phyloP scores from a whole-genome alignment of 2,329 filamentous ascomycete genomes.

The Fusarium nelsonii region DNA sequence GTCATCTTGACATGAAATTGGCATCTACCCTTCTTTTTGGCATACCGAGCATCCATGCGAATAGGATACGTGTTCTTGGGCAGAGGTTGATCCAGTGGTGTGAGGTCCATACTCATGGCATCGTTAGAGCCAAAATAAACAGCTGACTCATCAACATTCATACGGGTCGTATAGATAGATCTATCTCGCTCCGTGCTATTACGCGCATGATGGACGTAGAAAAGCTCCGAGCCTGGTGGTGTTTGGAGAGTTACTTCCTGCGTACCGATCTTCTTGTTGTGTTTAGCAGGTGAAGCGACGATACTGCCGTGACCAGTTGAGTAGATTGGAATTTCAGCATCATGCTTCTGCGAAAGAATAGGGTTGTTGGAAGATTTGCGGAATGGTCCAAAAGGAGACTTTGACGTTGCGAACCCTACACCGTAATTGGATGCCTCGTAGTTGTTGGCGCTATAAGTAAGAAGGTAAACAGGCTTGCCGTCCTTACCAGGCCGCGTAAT shows the following conservation, averaged over 20 bases:
- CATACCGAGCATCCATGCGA: slow-evolving; percentile 35
- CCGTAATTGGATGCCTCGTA: slow-evolving; percentile 55
- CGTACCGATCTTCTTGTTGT: slow-evolving; percentile 40
- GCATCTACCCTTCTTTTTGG: neutral
- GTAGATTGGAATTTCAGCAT: slow-evolving; percentile 49
- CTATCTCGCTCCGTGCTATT: slow-evolving; percentile 48
- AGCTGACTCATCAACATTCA: slow-evolving; percentile 44
- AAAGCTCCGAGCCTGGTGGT: slow-evolving; percentile 50
- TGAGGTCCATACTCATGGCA: slow-evolving; percentile 50
- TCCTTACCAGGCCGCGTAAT: slow-evolving; percentile 42
- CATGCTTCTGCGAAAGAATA: slow-evolving; percentile 49
- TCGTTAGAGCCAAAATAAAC: slow-evolving; percentile 47
- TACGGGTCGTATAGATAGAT: slow-evolving; percentile 52
- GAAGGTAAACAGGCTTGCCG: slow-evolving; percentile 48
- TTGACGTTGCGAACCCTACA: slow-evolving; percentile 52
- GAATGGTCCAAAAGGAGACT: slow-evolving; percentile 52
- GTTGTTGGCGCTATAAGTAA: slow-evolving; percentile 50
- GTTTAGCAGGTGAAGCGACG: slow-evolving; percentile 49
- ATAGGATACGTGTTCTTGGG: slow-evolving; percentile 51
- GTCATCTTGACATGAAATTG: slow-evolving; percentile 14
- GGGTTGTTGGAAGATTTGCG: slow-evolving; percentile 51
- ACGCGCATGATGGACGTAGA: slow-evolving; percentile 53
- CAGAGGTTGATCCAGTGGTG: slow-evolving; percentile 50
- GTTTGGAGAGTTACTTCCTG: slow-evolving; percentile 52
- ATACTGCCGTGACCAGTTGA: slow-evolving; percentile 54